phyloP scores from a whole-genome alignment of 2,329 filamentous ascomycete species.

The Aureobasidium sp. region DNA sequence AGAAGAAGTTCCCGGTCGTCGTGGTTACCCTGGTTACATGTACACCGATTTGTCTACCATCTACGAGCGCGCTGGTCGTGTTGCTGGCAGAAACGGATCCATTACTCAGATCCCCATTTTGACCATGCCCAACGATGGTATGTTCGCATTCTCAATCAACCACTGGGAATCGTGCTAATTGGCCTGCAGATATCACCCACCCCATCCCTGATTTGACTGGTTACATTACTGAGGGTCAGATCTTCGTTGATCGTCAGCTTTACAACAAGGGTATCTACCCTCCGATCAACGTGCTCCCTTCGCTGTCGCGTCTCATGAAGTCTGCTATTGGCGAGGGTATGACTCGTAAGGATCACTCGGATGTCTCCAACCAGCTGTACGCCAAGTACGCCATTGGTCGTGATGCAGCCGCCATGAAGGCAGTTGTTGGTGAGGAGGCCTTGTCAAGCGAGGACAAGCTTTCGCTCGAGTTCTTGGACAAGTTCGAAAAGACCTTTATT shows the following conservation, averaged over 20 bases:
- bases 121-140: conserved; percentile 97
- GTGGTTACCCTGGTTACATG: conserved; percentile 99
- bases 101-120: conserved; percentile 99
- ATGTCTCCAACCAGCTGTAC: conserved; percentile 98
- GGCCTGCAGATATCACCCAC: conserved; percentile 72
- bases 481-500: conserved; percentile 96
- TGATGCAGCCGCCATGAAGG: conserved; percentile 98
- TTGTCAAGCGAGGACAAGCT: conserved; percentile 94
- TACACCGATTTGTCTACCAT: conserved; percentile 99
- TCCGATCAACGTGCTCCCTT: conserved; percentile 96
- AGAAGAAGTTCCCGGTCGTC: conserved; percentile 97
- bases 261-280: conserved; percentile 97
- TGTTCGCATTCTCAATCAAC: background rate
- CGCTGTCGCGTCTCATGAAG: conserved; percentile 98
- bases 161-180: background rate
- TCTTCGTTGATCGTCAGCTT: conserved; percentile 89
- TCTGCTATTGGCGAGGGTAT: conserved; percentile 97
- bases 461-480: conserved; percentile 94
- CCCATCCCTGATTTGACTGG: conserved; percentile 98
- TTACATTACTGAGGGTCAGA: conserved; percentile 98
- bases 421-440: conserved; percentile 96
- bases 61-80: conserved; percentile 97
- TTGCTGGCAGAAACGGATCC: conserved; percentile 90
- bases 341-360: conserved; percentile 92
- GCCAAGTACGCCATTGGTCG: conserved; percentile 99